These are phyloP conservation scores for Rhododendron kiyosumense DNA, from an alignment of 148 eudicot species.

Conservation along the genomic window DNA sequence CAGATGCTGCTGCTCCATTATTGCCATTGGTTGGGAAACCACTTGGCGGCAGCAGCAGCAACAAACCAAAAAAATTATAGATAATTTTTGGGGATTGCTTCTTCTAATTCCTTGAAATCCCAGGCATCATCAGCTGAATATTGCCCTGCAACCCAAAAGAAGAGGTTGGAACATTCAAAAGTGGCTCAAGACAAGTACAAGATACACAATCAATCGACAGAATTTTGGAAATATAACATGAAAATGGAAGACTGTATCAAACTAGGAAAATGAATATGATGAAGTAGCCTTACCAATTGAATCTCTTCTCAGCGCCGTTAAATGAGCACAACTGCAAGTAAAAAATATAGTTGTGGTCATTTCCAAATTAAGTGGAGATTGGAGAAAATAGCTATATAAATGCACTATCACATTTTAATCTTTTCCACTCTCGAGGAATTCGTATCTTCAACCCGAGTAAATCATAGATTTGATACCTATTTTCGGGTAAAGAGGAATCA, in stretches of 20 bases:
- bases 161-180: background rate
- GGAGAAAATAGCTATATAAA: background rate
- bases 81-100: conserved; percentile 60
- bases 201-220: too few relatives aligned
- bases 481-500: background rate
- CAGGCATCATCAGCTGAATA: conserved; percentile 85
- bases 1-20: background rate
- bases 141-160: conserved; percentile 41
- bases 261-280: background rate
- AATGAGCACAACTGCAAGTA: conserved; percentile 91
- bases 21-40: background rate
- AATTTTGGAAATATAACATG: background rate
- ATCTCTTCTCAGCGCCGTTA: conserved; percentile 87
- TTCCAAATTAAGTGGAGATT: background rate
- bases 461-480: background rate
- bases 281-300: conserved; percentile 68
- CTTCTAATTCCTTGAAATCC: conserved; percentile 88
- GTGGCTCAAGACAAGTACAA: background rate
- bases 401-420: background rate
- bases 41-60: conserved; percentile 1
- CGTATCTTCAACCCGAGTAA: background rate
- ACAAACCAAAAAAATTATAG: conserved; percentile 26
- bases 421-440: background rate
- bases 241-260: background rate
- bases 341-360: conserved; percentile 3